phyloP scores from a whole-genome alignment of 345 rosid species.

The Lagerstroemia speciosa region DNA sequence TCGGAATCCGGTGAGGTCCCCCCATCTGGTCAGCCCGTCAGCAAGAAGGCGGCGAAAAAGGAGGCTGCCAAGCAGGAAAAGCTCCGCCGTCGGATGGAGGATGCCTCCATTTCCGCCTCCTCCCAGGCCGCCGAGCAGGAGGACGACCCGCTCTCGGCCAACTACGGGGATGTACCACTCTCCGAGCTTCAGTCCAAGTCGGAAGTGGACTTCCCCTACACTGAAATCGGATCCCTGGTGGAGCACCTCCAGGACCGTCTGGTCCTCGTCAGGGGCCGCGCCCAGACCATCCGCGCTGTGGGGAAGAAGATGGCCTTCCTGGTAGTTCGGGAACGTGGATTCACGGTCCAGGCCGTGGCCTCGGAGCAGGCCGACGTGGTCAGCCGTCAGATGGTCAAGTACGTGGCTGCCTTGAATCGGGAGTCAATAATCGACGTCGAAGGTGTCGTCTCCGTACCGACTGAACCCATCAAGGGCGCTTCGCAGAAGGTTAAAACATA shows the following conservation, averaged over 20 bases:
- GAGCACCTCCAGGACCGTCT: constrained; percentile 29
- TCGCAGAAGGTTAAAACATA: constrained; percentile 38
- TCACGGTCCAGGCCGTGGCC: constrained; percentile 70
- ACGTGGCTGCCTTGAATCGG: constrained; percentile 35
- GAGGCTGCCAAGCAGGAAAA: constrained; percentile 77
- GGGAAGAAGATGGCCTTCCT: constrained; percentile 54
- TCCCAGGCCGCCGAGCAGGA: constrained; percentile 23
- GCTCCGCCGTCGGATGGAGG: constrained; percentile 58
- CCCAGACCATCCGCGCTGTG: constrained; percentile 39
- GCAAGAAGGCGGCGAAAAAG: constrained; percentile 85
- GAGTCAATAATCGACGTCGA: constrained; percentile 62
- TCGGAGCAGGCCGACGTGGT: constrained; percentile 32
- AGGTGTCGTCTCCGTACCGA: constrained; percentile 42
- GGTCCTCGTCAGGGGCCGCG: constrained; percentile 56
- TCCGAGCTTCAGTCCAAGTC: constrained; percentile 46
- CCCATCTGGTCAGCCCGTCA: constrained; percentile 17
- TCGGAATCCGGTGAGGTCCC: constrained; percentile 6
- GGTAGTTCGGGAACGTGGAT: constrained; percentile 54
- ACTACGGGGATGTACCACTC: constrained; percentile 61
- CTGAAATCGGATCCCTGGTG: constrained; percentile 34
- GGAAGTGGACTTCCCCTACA: constrained; percentile 32
- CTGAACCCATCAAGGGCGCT: constrained; percentile 41
- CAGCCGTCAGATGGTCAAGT: constrained; percentile 60
- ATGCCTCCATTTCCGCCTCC: constrained; percentile 20
- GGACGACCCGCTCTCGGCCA: constrained; percentile 31